Evolutionary conservation across 441 rosid genomes (phyloP), one percentile per base, ranked within the genome.

Genomic region (Gossypium schwendimanii): DNA sequence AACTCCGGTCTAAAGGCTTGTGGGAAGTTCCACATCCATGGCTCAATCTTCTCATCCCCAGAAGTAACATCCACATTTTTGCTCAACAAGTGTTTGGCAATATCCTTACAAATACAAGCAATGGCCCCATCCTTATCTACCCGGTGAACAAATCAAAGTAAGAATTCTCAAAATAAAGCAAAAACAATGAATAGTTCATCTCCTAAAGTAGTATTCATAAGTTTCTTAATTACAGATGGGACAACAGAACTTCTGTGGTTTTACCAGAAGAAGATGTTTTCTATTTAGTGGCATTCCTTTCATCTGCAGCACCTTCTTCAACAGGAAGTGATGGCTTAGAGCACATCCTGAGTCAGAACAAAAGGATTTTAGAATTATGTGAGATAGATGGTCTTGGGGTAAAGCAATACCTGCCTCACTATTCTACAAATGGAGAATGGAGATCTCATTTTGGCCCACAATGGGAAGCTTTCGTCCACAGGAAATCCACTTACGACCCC

Each of bases 21-120:
- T 94, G 98, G 99, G 98, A 92, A 79, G 91, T 94, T 73, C 99
- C 99, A 2, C 98, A 94, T 76, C 99, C 98, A 70, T 94, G 99
- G 99, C 90, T 94, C 62, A 94, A 94, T 81, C 97, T 94, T 58
- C 87, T 92, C 45, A 81, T 94, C 23, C 97, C 98, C 36, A 82
- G 83, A 81, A 89, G 92, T 83, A 88, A 76, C 76, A 81, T 92
- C 33, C 76, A 85, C 15, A 76, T 73, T n/a, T 94, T 94, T 79
- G 96, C 97, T 3, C 77, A 74, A 78, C 88, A 77, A 62, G 96
- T 94, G 11, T 92, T 94, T 70, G 92, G 94, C 33, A 87, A 83
- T 31, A 91, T 92, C 81, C 89, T 94, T 31, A 82, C 81, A 15
- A 87, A 91, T 77, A 88, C 96, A 77, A 91, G 89, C 99, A 94